Conservation (phyloP, 257 asterid species). For the Lycium ferocissimum region DNA sequence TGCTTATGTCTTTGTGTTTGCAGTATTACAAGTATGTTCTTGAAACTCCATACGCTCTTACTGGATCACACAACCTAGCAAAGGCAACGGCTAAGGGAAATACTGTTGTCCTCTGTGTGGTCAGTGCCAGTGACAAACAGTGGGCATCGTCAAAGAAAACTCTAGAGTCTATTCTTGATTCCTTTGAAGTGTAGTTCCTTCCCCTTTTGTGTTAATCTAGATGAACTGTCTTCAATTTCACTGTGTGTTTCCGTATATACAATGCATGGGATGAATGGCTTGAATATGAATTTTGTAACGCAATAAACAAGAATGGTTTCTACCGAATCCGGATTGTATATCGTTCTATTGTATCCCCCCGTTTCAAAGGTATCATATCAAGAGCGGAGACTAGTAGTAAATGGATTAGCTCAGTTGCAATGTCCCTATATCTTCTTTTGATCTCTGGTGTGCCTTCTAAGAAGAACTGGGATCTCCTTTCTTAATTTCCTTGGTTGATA, state of each 20-base stretch:
- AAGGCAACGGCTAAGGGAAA: constrained; percentile 94
- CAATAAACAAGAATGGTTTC: constrained; percentile 8
- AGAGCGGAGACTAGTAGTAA: neutral
- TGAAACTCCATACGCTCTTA: constrained; percentile 90
- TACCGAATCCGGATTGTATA: neutral
- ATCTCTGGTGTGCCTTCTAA: neutral
- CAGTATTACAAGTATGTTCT: constrained; percentile 92
- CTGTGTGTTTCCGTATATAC: neutral
- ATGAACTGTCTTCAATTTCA: neutral
- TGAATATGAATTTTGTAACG: neutral
- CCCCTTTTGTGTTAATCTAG: neutral
- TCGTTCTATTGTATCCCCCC: neutral
- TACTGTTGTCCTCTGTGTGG: constrained; percentile 89
- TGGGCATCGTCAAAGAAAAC: constrained; percentile 78
- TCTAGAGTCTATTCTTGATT: constrained; percentile 81
- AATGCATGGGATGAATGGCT: neutral
- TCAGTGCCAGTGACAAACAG: constrained; percentile 89
- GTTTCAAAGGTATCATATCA: neutral
- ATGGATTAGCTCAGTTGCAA: neutral
- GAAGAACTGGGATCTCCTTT: neutral
- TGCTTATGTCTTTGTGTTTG: constrained; percentile 28
- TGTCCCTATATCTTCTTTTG: neutral
- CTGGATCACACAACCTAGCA: constrained; percentile 94
- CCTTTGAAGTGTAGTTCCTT: constrained; percentile 66
- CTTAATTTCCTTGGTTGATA: neutral